A percentile compares a stretch with the other conserved stretches of the same genome.
Conservation (phyloP, 306 rosid species). For the Sesbania bispinosa region DNA sequence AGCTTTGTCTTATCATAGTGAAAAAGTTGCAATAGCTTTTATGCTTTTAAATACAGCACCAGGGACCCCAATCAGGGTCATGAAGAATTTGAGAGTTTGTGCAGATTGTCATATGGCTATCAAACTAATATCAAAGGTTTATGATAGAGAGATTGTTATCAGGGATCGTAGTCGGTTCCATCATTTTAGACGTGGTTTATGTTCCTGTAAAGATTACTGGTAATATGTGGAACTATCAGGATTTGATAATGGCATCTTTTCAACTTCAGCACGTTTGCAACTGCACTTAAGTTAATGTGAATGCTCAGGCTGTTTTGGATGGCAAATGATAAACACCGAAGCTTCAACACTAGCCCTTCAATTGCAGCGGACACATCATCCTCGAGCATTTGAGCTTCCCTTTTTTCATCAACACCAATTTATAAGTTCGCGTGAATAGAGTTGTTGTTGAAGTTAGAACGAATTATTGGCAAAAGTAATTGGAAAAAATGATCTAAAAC, state of each 20-base stretch:
- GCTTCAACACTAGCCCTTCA: no score
- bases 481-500: no score
- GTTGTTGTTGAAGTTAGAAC: no score
- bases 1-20: slow-evolving; percentile 60
- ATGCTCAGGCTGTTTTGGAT: no score
- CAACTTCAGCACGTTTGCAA: no score
- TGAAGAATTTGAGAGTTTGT: slow-evolving; percentile 55
- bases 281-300: no score
- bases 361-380: no score
- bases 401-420: no score
- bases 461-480: no score
- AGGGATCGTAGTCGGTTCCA: slow-evolving; percentile 60
- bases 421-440: no score
- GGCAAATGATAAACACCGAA: no score
- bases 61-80: slow-evolving; percentile 54
- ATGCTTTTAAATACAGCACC: slow-evolving; percentile 51
- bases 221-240: slow-evolving; percentile 15
- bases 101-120: slow-evolving; percentile 63
- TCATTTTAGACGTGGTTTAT: slow-evolving; percentile 50
- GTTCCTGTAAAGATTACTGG: slow-evolving; percentile 63
- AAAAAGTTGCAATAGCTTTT: slow-evolving; percentile 58
- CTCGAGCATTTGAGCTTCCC: no score
- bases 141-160: slow-evolving; percentile 44
- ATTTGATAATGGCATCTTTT: slow-evolving; percentile 8
- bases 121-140: slow-evolving; percentile 56